A percentile compares a stretch with the other conserved stretches of the same genome.
phyloP scores from a whole-genome alignment of 2,329 filamentous ascomycete genomes.

The Apiospora saccharicola region DNA sequence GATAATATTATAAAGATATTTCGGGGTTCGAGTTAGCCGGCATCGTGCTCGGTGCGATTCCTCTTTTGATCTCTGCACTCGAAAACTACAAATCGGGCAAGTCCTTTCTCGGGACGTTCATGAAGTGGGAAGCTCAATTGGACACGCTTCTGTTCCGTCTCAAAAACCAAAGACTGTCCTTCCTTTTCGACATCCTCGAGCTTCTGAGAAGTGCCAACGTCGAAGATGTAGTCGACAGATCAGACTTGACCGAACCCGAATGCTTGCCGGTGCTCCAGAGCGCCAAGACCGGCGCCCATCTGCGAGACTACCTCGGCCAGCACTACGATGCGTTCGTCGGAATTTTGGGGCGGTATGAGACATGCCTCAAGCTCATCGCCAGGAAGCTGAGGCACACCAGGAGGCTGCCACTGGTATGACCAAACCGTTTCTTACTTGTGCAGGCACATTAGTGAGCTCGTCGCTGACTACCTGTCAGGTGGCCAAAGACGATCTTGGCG shows the following conservation, averaged over 20 bases:
- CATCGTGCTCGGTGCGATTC: background rate
- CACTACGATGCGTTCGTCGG: conserved; percentile 26
- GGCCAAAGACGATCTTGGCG: background rate
- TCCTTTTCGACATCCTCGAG: conserved; percentile 26
- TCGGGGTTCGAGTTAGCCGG: background rate
- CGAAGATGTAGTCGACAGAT: conserved; percentile 19
- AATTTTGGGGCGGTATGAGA: conserved; percentile 26
- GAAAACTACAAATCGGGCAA: conserved; percentile 1
- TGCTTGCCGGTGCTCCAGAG: conserved; percentile 24
- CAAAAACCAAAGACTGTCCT: conserved; percentile 26
- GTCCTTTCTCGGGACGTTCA: conserved; percentile 7
- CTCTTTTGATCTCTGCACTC: background rate
- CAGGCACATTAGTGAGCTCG: too few species aligned
- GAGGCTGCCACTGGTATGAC: background rate
- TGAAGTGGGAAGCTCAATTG: conserved; percentile 28
- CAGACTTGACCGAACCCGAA: conserved; percentile 24
- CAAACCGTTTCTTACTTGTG: too few species aligned
- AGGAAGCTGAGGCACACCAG: conserved; percentile 25
- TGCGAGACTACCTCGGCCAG: conserved; percentile 27
- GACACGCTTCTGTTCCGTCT: conserved; percentile 26
- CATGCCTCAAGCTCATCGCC: conserved; percentile 27
- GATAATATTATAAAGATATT: background rate
- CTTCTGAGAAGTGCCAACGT: conserved; percentile 25
- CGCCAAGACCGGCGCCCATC: conserved; percentile 5
- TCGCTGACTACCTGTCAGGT: background rate